These are phyloP conservation scores for Phytopythium ostracodes DNA, from an alignment of 352 stramenopile species.

Conservation along the genomic window DNA sequence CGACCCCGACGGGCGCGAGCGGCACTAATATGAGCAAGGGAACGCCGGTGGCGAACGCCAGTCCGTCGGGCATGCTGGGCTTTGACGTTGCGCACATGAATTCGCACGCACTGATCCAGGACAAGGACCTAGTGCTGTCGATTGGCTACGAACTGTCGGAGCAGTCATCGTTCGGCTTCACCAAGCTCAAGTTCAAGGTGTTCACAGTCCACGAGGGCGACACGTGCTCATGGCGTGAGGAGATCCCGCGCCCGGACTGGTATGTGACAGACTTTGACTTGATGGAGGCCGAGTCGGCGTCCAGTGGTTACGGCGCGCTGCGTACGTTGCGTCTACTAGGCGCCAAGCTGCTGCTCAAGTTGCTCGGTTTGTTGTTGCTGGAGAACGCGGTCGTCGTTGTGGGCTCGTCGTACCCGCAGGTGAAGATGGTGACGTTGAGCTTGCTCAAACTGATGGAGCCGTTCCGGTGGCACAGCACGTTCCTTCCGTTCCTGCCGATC, in stretches of 20 bases:
- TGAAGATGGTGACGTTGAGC: constrained; percentile 71
- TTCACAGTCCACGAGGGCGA: constrained; percentile 49
- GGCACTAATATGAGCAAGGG: constrained; percentile 15
- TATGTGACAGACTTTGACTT: constrained; percentile 63
- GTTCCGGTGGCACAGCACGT: constrained; percentile 82
- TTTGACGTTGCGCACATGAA: constrained; percentile 81
- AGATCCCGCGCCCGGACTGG: constrained; percentile 73
- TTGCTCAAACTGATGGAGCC: constrained; percentile 68
- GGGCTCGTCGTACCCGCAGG: constrained; percentile 61
- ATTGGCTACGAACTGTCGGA: constrained; percentile 48
- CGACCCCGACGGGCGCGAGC: constrained; percentile 7
- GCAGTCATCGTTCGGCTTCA: constrained; percentile 23
- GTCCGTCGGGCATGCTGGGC: constrained; percentile 46
- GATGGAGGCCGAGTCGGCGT: constrained; percentile 39
- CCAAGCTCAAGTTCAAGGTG: constrained; percentile 63
- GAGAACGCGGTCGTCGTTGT: constrained; percentile 77
- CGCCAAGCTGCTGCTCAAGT: constrained; percentile 65
- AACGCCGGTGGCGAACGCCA: constrained; percentile 3
- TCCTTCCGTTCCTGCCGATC: constrained; percentile 70
- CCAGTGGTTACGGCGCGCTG: constrained; percentile 34
- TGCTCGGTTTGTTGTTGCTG: constrained; percentile 61
- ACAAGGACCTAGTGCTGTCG: constrained; percentile 58
- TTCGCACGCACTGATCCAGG: constrained; percentile 68
- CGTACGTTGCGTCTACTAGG: constrained; percentile 61
- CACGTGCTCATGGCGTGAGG: constrained; percentile 49